Percentiles rank a stretch among this genome's conserved stretches.
Evolutionary conservation across 1,139 yeast species (phyloP).

Genomic region (Suhomyces anneliseae): DNA sequence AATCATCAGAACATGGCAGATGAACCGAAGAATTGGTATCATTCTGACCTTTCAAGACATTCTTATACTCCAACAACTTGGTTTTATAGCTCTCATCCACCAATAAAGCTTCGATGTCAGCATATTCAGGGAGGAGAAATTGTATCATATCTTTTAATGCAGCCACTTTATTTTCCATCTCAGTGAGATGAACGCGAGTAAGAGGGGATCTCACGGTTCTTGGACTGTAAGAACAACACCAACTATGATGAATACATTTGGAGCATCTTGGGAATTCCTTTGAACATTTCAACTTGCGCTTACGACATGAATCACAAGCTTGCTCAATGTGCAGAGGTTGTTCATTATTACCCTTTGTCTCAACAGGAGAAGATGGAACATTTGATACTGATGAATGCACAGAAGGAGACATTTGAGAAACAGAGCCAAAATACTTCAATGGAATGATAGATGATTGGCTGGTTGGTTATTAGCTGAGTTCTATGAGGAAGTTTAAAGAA

Average conservation of each 20-base stretch:
- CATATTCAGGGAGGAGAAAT: slow-evolving; percentile 32
- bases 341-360: slow-evolving; percentile 7
- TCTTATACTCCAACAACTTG: slow-evolving; percentile 22
- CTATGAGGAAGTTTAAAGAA: not conserved
- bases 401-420: not conserved
- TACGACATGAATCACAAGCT: slow-evolving; percentile 61
- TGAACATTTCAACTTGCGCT: slow-evolving; percentile 57
- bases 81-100: slow-evolving; percentile 22
- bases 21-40: slow-evolving; percentile 23
- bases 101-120: slow-evolving; percentile 28
- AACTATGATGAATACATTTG: slow-evolving; percentile 69
- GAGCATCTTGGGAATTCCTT: slow-evolving; percentile 74
- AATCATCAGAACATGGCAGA: slow-evolving; percentile 32
- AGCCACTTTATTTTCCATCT: slow-evolving; percentile 65
- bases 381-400: slow-evolving; percentile 3
- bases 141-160: slow-evolving; percentile 55
- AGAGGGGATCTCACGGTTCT: slow-evolving; percentile 75
- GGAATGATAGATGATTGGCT: not conserved
- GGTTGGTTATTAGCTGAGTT: not conserved
- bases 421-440: not conserved
- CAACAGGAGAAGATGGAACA: slow-evolving; percentile 4
- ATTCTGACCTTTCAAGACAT: slow-evolving; percentile 1
- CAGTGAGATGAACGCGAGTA: slow-evolving; percentile 77
- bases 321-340: slow-evolving; percentile 35
- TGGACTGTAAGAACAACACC: slow-evolving; percentile 80